Percentiles rank a stretch among this genome's conserved stretches.
These are phyloP conservation scores for Talaromyces sp. DNA, from an alignment of 2,329 filamentous ascomycete genomes.

Conservation along the genomic window DNA sequence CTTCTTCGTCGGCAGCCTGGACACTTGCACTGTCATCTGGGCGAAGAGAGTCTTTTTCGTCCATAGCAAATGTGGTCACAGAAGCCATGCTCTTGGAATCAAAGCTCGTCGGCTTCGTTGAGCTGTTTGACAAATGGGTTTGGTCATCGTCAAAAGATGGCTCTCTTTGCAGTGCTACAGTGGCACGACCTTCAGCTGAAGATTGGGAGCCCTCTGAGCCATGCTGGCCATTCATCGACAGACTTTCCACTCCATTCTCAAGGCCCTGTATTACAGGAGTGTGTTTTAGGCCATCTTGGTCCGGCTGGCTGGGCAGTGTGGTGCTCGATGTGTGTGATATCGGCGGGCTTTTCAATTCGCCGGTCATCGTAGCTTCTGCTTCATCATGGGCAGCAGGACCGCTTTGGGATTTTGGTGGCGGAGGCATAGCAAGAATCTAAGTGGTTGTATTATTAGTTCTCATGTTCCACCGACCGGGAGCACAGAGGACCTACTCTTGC, in stretches of 20 bases:
- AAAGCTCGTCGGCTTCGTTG: slow-evolving; percentile 80
- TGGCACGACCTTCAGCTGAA: slow-evolving; percentile 23
- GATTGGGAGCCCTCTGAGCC: slow-evolving; percentile 21
- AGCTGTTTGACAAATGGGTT: slow-evolving; percentile 52
- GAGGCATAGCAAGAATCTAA: slow-evolving; percentile 41
- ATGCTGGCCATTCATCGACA: slow-evolving; percentile 26
- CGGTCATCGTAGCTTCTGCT: slow-evolving; percentile 17
- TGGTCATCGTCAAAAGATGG: slow-evolving; percentile 42
- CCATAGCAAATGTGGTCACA: slow-evolving; percentile 89
- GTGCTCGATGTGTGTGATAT: slow-evolving; percentile 16
- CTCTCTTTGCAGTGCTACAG: slow-evolving; percentile 29
- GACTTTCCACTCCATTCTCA: slow-evolving; percentile 27
- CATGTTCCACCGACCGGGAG: slow-evolving; percentile 6
- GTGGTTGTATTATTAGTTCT: slow-evolving; percentile 11
- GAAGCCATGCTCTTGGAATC: slow-evolving; percentile 94
- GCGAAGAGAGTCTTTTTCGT: slow-evolving; percentile 91
- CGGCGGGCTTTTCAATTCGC: slow-evolving; percentile 14
- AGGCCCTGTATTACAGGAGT: slow-evolving; percentile 16
- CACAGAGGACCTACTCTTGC: slow-evolving; percentile 59
- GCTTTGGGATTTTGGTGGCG: slow-evolving; percentile 23
- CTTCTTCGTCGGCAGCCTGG: slow-evolving; percentile 85
- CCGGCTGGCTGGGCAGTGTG: slow-evolving; percentile 15
- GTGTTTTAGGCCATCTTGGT: slow-evolving; percentile 23
- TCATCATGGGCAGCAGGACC: slow-evolving; percentile 20
- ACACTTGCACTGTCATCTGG: slow-evolving; percentile 95